Percentiles rank a stretch among this genome's conserved stretches.
Evolutionary conservation across 345 rosid genomes (phyloP).

Genomic region (Hypericum androsaemum): DNA sequence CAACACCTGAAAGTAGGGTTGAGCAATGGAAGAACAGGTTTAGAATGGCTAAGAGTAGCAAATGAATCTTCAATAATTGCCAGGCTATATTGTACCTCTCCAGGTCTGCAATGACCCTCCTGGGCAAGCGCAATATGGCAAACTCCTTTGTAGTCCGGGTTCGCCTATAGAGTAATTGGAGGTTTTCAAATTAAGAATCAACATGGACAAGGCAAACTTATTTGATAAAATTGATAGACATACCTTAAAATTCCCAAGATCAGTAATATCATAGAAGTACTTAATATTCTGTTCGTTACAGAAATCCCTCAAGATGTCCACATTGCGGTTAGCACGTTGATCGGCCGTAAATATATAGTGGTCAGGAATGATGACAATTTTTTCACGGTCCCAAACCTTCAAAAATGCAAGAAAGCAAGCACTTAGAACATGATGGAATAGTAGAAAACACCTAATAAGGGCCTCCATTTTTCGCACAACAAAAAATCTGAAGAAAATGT

Average conservation of each 20-base stretch:
- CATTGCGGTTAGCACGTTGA: slow-evolving; percentile 91
- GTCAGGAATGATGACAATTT: slow-evolving; percentile 88
- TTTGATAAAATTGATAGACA: background rate
- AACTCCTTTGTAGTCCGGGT: slow-evolving; percentile 98
- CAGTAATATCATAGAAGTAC: slow-evolving; percentile 90
- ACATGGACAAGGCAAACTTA: background rate
- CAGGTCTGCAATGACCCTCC: slow-evolving; percentile 99
- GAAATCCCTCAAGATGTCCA: slow-evolving; percentile 88
- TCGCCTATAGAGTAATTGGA: slow-evolving; percentile 40
- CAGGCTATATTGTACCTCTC: slow-evolving; percentile 51
- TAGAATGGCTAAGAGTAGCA: background rate
- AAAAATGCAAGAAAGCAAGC: background rate
- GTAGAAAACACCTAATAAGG: background rate
- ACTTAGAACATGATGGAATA: background rate
- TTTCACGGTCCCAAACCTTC: slow-evolving; percentile 97
- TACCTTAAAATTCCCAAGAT: slow-evolving; percentile 81
- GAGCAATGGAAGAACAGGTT: background rate
- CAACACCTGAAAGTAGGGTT: slow-evolving; percentile 47
- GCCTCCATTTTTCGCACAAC: too few species aligned
- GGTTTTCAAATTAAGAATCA: background rate
- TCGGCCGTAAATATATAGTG: slow-evolving; percentile 91
- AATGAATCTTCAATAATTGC: background rate
- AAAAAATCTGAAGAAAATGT: too few species aligned
- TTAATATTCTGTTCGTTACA: slow-evolving; percentile 81
- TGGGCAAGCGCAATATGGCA: slow-evolving; percentile 97